Percentiles rank a stretch among this genome's conserved stretches.
Evolutionary conservation across 2,329 filamentous ascomycete species (phyloP).

Genomic region (Calonectria honghensis): DNA sequence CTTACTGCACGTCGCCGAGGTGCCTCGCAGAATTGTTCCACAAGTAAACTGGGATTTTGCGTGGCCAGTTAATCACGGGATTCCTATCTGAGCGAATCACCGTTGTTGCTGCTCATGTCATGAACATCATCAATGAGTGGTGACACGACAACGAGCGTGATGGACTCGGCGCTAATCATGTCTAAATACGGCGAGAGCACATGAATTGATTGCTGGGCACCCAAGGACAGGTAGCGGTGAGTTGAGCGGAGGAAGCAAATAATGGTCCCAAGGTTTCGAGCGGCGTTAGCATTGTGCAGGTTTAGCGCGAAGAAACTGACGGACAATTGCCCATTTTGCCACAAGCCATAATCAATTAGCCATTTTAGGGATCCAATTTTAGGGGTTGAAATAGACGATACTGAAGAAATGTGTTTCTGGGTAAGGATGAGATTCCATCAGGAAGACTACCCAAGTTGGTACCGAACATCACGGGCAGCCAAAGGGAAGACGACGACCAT

Average conservation of each 20-base stretch:
- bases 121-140: conserved; percentile 27
- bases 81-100: conserved; percentile 23
- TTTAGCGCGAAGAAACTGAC: conserved; percentile 47
- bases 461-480: conserved; percentile 28
- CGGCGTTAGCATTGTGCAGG: conserved; percentile 46
- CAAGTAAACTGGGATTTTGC: background rate
- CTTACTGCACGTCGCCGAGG: background rate
- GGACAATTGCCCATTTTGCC: conserved; percentile 40
- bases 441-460: conserved; percentile 3
- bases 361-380: conserved; percentile 44
- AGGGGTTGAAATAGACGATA: conserved; percentile 32
- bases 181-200: conserved; percentile 14
- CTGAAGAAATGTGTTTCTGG: conserved; percentile 24
- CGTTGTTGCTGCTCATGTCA: conserved; percentile 20
- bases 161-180: conserved; percentile 31
- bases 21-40: conserved; percentile 26
- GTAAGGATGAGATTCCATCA: conserved; percentile 28
- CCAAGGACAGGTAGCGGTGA: background rate
- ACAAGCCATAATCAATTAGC: conserved; percentile 33
- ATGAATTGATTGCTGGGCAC: conserved; percentile 15
- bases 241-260: conserved; percentile 18
- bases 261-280: conserved; percentile 45
- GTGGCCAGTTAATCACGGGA: conserved; percentile 22
- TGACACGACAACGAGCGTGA: conserved; percentile 39
- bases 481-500: background rate